Evolutionary conservation across 176 grass and related monocot genomes (phyloP), one percentile per base, ranked within the genome.

Genomic region (Pontederia paniculata): DNA sequence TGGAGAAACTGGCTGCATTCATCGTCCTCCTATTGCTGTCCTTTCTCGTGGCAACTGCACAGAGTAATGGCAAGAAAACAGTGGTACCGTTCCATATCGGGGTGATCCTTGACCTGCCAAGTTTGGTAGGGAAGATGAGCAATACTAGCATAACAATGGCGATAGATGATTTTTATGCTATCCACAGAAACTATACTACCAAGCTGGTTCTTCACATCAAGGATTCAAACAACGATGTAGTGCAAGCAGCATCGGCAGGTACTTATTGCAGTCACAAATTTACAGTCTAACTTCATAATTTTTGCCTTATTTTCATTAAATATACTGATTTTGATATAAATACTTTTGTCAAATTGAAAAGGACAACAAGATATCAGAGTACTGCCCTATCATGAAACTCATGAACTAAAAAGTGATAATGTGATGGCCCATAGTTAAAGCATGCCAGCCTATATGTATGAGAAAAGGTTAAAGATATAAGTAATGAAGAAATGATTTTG

Each of bases 101-200:
- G 2, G 67, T 91, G 13, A 76, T 91, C 44, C 83, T 80, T 0
- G 59, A 91, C 55, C 25, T 74, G 46, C 19, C 2, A 2, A 78
- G 78, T 16, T 48, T 61, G 37, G 57, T 68, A 10, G 87, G 87
- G 1, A 82, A 73, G 54, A 69, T 74, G 6, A 55, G 60, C 28
- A 37, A 21, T 8, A 77, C 82, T 64, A 82, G 75, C 28, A 37
- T 82, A 23, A 67, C 62, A 4, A 41, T 90, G 78, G 87, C 87
- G 0, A 17, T 85, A 7, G 41, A 82, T 17, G 87, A 90, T 21
- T 90, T 90, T 70, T 85, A 90, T 18, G 16, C 19, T 0, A 62
- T 31, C 0, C 44, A 85, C 48, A 23, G 9, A 0, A 82, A 80
- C 64, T 70, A 71, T 59, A 73, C 18, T 21, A 67, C 81, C 18